Conservation (phyloP, 805 yeast genomes). For the Kuraishia piskuri region DNA sequence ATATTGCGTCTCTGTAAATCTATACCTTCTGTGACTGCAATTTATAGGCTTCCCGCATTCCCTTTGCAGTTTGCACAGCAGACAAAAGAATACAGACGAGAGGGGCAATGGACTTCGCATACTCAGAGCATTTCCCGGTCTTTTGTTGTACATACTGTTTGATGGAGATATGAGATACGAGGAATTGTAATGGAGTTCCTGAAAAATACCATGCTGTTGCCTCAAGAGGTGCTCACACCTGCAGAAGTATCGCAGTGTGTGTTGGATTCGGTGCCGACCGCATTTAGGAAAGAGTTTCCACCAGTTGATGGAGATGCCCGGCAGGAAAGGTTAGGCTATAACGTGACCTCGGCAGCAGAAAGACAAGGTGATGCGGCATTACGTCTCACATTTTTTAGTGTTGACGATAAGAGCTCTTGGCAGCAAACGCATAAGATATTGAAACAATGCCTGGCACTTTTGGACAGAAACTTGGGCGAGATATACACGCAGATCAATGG, state of each 20-base stretch:
- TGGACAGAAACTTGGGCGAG: constrained; percentile 19
- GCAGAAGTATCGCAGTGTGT: neutral
- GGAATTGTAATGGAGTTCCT: neutral
- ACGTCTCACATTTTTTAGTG: neutral
- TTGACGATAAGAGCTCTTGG: neutral
- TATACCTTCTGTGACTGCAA: too few relatives aligned
- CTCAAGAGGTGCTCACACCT: neutral
- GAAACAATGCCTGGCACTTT: constrained; percentile 11
- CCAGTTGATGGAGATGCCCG: neutral
- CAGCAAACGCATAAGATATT: neutral
- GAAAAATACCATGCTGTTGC: neutral
- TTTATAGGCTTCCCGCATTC: too few relatives aligned
- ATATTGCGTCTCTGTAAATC: too few relatives aligned
- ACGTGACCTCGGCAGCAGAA: neutral
- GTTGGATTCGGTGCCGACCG: neutral
- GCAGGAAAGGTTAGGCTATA: neutral
- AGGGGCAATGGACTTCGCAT: too few relatives aligned
- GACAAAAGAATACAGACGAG: too few relatives aligned
- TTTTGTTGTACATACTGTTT: too few relatives aligned
- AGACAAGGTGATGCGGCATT: neutral
- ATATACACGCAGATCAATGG: constrained; percentile 22
- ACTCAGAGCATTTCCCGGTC: too few relatives aligned
- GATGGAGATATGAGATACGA: too few relatives aligned
- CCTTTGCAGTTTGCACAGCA: too few relatives aligned
- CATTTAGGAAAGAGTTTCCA: neutral